Evolutionary conservation across 1,284 basidiomycete species (phyloP).

Genomic region (Phylloboletellus chloephorus): DNA sequence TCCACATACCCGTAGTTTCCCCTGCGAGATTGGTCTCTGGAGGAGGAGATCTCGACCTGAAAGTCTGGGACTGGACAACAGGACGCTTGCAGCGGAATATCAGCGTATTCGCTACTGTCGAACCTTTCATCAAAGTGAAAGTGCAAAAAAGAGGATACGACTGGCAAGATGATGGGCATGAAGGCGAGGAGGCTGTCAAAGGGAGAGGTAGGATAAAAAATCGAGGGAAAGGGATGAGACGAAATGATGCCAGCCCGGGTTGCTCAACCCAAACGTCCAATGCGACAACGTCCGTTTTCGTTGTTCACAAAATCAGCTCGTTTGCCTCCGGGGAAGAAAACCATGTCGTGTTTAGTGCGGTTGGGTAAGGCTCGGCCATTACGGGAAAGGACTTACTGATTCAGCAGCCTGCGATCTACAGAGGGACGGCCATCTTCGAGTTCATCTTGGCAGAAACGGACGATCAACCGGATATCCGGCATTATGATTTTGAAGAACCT

Average conservation of each 20-base stretch:
- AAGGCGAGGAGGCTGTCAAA: constrained; percentile 27
- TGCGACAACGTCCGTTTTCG: constrained; percentile 43
- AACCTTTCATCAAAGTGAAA: constrained; percentile 58
- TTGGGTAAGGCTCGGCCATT: constrained; percentile 49
- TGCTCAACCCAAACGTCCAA: constrained; percentile 16
- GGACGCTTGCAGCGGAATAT: constrained; percentile 54
- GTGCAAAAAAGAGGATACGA: constrained; percentile 34
- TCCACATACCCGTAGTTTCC: constrained; percentile 59
- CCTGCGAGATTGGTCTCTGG: constrained; percentile 65
- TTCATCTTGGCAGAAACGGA: constrained; percentile 36
- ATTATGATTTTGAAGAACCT: constrained; percentile 51
- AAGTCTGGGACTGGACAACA: constrained; percentile 76
- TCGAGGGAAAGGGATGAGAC: constrained; percentile 24
- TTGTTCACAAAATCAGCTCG: constrained; percentile 23
- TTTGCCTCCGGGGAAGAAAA: constrained; percentile 28
- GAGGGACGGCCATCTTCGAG: constrained; percentile 63
- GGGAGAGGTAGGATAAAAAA: constrained; percentile 22
- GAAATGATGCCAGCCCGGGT: constrained; percentile 10
- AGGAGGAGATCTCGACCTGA: constrained; percentile 78
- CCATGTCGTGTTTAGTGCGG: constrained; percentile 57
- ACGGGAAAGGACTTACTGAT: background rate
- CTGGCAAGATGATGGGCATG: constrained; percentile 36
- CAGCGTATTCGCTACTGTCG: constrained; percentile 48
- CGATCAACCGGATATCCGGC: constrained; percentile 31
- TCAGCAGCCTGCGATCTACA: constrained; percentile 27